Evolutionary conservation across 2,329 filamentous ascomycete genomes (phyloP).

Genomic region (Monosporascus sp.): DNA sequence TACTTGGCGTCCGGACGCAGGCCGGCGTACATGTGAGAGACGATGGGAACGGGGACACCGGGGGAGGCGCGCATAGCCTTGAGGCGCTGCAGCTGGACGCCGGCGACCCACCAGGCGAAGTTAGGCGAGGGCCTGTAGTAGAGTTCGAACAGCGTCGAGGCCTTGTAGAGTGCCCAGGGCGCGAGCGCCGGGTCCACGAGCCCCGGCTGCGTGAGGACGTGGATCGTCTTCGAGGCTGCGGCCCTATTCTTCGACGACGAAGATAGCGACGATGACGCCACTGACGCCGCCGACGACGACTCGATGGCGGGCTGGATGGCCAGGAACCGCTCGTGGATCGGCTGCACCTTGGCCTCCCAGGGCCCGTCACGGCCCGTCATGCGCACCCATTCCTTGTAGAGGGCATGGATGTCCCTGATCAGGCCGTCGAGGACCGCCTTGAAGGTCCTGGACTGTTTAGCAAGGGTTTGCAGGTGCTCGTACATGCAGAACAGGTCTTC

Average conservation of each 20-base stretch:
- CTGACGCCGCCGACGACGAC: too few species aligned
- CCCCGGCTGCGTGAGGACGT: slow-evolving; percentile 25
- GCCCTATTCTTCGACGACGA: not conserved
- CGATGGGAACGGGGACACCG: slow-evolving; percentile 27
- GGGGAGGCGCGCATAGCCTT: slow-evolving; percentile 32
- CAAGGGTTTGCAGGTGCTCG: slow-evolving; percentile 28
- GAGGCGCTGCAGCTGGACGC: slow-evolving; percentile 42
- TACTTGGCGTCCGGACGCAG: slow-evolving; percentile 21
- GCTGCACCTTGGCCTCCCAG: slow-evolving; percentile 23
- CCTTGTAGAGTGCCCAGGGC: slow-evolving; percentile 46
- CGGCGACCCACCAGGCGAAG: slow-evolving; percentile 45
- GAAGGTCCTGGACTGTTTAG: slow-evolving; percentile 21
- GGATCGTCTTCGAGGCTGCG: slow-evolving; percentile 19
- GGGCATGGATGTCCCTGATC: slow-evolving; percentile 23
- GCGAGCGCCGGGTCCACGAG: slow-evolving; percentile 24
- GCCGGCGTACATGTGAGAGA: slow-evolving; percentile 25
- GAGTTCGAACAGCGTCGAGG: slow-evolving; percentile 42
- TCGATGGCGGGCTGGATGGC: slow-evolving; percentile 32
- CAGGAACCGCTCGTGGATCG: slow-evolving; percentile 37
- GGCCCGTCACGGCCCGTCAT: slow-evolving; percentile 1
- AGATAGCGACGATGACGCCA: too few species aligned
- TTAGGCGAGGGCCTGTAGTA: slow-evolving; percentile 19
- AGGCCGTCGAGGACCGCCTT: slow-evolving; percentile 30
- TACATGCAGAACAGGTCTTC: slow-evolving; percentile 22
- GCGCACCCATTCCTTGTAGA: slow-evolving; percentile 29